Evolutionary conservation across 768 basidiomycete species (phyloP).

Genomic region (Lactarius evosmus): DNA sequence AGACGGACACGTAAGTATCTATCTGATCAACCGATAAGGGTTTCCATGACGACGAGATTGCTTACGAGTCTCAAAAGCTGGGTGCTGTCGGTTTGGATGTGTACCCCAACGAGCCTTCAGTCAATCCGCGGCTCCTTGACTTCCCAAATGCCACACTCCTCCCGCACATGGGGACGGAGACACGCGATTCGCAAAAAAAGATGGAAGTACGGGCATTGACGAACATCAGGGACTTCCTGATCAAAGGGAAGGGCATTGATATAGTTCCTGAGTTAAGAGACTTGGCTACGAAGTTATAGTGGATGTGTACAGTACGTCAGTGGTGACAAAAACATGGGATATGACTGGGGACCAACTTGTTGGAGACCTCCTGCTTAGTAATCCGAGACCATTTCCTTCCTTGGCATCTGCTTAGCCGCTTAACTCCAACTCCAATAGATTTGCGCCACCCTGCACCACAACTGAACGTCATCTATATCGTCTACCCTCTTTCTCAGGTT

Average conservation of each 20-base stretch:
- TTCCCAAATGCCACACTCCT: conserved; percentile 82
- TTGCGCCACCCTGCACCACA: not conserved
- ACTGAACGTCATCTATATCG: not conserved
- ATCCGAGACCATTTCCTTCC: not conserved
- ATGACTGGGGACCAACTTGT: not conserved
- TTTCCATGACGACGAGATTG: not conserved
- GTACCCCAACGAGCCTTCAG: conserved; percentile 77
- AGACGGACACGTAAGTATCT: conserved; percentile 74
- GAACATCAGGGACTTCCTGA: conserved; percentile 71
- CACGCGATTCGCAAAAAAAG: conserved; percentile 68
- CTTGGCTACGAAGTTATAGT: conserved; percentile 20
- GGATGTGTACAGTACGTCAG: no score
- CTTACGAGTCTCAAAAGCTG: conserved; percentile 44
- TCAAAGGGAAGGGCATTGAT: conserved; percentile 60
- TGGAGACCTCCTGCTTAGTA: not conserved
- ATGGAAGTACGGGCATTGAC: conserved; percentile 86
- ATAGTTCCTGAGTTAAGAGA: conserved; percentile 54
- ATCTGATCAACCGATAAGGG: not conserved
- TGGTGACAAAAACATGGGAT: not conserved
- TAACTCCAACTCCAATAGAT: not conserved
- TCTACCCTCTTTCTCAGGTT: no score
- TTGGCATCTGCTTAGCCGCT: not conserved
- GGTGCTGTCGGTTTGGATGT: conserved; percentile 82
- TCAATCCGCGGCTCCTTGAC: conserved; percentile 75
- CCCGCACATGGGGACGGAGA: conserved; percentile 92